phyloP scores from a whole-genome alignment of 345 rosid genomes.

The Moricandia arvensis region DNA sequence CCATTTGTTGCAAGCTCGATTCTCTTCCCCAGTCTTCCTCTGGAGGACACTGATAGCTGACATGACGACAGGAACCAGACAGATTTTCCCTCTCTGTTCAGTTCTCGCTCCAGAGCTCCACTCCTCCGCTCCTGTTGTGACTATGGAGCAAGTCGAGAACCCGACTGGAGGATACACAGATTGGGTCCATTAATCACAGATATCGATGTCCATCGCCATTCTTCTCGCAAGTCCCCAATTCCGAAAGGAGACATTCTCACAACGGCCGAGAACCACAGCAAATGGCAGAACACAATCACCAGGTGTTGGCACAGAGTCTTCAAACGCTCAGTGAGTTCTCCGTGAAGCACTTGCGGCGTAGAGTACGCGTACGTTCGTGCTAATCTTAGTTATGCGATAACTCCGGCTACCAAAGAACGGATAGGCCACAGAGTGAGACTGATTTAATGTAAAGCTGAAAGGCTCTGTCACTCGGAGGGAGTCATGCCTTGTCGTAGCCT shows the following conservation, averaged over 20 bases:
- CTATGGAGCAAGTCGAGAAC: slow-evolving; percentile 49
- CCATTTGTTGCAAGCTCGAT: too few relatives aligned
- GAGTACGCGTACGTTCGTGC: too few relatives aligned
- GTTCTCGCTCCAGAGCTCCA: too few relatives aligned
- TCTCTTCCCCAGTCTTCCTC: too few relatives aligned
- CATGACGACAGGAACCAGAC: too few relatives aligned
- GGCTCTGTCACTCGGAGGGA: too few relatives aligned
- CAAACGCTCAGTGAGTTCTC: slow-evolving; percentile 61
- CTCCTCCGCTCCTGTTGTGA: slow-evolving; percentile 46
- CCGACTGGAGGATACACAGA: slow-evolving; percentile 43
- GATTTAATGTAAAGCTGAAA: too few relatives aligned
- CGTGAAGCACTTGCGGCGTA: too few relatives aligned
- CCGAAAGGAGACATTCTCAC: slow-evolving; percentile 53
- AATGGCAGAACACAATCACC: slow-evolving; percentile 94
- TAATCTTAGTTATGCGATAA: too few relatives aligned
- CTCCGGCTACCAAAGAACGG: slow-evolving; percentile 64
- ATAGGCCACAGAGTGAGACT: slow-evolving; percentile 91
- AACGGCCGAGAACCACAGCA: slow-evolving; percentile 75
- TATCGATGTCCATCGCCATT: slow-evolving; percentile 46
- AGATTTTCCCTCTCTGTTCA: too few relatives aligned
- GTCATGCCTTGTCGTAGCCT: too few relatives aligned
- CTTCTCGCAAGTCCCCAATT: slow-evolving; percentile 44
- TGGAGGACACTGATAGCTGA: too few relatives aligned
- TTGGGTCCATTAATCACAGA: slow-evolving; percentile 46
- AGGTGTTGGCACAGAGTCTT: slow-evolving; percentile 90